Evolutionary conservation across 371 early-diverging fungal genomes (phyloP), one percentile per base, ranked within the genome.

Genomic region (Entomophthora muscae): DNA sequence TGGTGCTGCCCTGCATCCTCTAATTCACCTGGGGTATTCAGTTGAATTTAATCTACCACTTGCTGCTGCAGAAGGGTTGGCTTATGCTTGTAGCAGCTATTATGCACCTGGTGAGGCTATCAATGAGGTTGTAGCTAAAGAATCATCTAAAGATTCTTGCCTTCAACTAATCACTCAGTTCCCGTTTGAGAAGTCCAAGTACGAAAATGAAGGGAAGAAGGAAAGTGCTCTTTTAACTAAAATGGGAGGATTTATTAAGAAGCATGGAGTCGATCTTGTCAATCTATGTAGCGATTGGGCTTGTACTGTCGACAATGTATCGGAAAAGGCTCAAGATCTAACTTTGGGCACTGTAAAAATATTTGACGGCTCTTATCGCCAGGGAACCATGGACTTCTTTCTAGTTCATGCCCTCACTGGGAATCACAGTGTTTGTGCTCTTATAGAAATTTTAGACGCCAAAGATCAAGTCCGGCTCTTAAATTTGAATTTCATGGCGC

Each of bases 1-100:
- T 1, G 65, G 65, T 21, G 60, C 59, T 52, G 52, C 54, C 10
- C 21, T 57, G n/a, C 59, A 65, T 31, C 65, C 65, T 5, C 53
- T 65, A 17, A 60, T 65, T 31, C 65, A 65, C 26, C 17, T 65
- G 30, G 60, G 65, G 5, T 65, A 60, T 31, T 58, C 65, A 5
- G 52, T 65, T 29, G 65, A 65, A 29, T 60, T 65, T 32, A 26
- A 53, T 1, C 17, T 23, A 12, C 24, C 32, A 26, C 12, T 29
- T 3, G 65, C 60, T 29, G 33, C 33, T 51, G 33, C 60, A 3
- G 65, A 65, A 56, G 65, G 31, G 3, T 53, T 65, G 29, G 65
- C 65, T 53, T 65, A 60, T 52, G 65, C 60, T 30, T 64, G 51
- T 24, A 57, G 28, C 32, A 17, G 24, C 22, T 57, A 57, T 21